Evolutionary conservation across 2,329 filamentous ascomycete species (phyloP).

Genomic region (Teratosphaeria epicoccoides): DNA sequence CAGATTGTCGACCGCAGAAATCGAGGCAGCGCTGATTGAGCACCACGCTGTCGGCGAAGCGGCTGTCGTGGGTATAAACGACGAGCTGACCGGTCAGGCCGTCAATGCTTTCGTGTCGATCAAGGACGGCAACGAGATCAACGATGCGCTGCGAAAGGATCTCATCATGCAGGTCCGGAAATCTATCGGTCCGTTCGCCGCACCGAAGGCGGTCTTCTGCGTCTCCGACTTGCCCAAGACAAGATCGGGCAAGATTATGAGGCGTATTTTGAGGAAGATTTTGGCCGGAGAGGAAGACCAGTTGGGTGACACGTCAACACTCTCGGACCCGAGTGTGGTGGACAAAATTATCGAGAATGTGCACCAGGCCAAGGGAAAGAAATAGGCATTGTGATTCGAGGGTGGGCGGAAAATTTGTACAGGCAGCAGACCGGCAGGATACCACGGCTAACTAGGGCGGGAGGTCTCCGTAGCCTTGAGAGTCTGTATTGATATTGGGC

Average conservation of each 20-base stretch:
- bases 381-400: not conserved
- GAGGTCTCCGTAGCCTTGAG: not conserved
- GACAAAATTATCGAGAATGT: constrained; percentile 80
- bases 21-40: constrained; percentile 92
- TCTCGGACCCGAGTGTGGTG: constrained; percentile 83
- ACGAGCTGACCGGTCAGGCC: constrained; percentile 92
- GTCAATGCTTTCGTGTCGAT: constrained; percentile 94
- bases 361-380: constrained; percentile 41
- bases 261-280: constrained; percentile 93
- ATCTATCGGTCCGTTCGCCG: constrained; percentile 94
- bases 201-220: constrained; percentile 84
- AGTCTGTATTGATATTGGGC: not conserved
- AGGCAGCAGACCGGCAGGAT: not conserved
- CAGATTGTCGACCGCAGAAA: constrained; percentile 91
- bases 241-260: constrained; percentile 97
- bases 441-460: not conserved
- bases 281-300: constrained; percentile 94
- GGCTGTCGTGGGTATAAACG: constrained; percentile 82
- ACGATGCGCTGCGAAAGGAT: constrained; percentile 80
- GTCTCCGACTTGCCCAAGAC: constrained; percentile 96
- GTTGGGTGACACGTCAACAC: constrained; percentile 84
- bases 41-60: constrained; percentile 83
- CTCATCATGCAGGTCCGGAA: constrained; percentile 89
- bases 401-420: not conserved
- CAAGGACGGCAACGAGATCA: constrained; percentile 69